A percentile compares a stretch with the other conserved stretches of the same genome.
Evolutionary conservation across 345 rosid genomes (phyloP).

Genomic region (Corymbia maculata): DNA sequence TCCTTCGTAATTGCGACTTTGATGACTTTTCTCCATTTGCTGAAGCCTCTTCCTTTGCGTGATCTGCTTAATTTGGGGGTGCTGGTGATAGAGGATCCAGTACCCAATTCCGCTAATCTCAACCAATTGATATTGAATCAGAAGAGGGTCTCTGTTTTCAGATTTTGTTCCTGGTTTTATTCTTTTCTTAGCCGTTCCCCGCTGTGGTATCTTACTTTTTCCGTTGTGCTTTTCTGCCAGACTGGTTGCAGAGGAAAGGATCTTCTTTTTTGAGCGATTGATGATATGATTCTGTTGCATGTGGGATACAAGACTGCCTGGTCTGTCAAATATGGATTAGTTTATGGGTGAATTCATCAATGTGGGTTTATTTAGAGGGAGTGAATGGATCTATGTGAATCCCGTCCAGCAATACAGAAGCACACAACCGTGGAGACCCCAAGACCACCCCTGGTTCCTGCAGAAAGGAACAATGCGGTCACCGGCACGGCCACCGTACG

Average conservation of each 20-base stretch:
- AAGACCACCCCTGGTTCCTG: conserved; percentile 56
- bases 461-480: conserved; percentile 64
- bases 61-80: conserved; percentile 34
- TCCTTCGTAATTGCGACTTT: not conserved
- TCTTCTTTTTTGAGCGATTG: conserved; percentile 29
- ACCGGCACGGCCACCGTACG: conserved; percentile 17
- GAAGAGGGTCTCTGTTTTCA: not conserved
- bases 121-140: not conserved
- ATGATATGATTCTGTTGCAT: conserved; percentile 15
- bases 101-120: not conserved
- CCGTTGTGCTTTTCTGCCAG: conserved; percentile 40
- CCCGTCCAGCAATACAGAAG: conserved; percentile 30
- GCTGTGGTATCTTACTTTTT: conserved; percentile 42
- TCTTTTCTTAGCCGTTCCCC: conserved; percentile 16
- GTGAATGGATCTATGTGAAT: conserved; percentile 74
- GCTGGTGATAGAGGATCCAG: conserved; percentile 7
- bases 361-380: conserved; percentile 45
- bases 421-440: conserved; percentile 36
- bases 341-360: conserved; percentile 21
- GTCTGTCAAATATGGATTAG: conserved; percentile 19
- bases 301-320: conserved; percentile 20
- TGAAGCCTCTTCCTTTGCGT: conserved; percentile 14
- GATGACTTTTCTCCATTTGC: conserved; percentile 10
- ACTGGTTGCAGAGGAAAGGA: conserved; percentile 39
- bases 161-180: conserved; percentile 3